phyloP scores from a whole-genome alignment of 257 asterid genomes.

The Echites panduratus region DNA sequence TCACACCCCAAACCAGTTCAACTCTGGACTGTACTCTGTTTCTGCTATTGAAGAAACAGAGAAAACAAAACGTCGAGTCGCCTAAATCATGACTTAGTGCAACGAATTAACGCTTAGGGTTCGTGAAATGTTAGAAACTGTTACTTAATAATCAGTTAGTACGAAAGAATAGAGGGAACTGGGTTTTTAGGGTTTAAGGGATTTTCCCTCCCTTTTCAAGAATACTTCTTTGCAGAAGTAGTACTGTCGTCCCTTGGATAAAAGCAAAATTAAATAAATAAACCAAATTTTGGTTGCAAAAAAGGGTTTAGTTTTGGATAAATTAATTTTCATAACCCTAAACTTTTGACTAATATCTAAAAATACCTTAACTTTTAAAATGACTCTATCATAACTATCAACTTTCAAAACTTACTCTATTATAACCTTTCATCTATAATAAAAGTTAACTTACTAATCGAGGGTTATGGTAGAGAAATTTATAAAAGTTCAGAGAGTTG shows the following conservation, averaged over 20 bases:
- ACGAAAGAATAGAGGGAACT: background rate
- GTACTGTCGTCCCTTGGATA: background rate
- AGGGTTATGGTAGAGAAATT: no score
- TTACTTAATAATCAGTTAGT: background rate
- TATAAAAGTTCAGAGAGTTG: no score
- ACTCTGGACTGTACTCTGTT: background rate
- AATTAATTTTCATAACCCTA: no score
- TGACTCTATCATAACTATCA: no score
- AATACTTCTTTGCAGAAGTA: background rate
- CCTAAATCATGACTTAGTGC: conserved; percentile 3
- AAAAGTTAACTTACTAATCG: no score
- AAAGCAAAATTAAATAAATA: background rate
- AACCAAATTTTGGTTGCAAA: background rate
- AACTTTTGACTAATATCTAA: no score
- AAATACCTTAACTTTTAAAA: no score
- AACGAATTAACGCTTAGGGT: background rate
- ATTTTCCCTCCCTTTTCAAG: conserved; percentile 33
- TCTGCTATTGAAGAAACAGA: conserved; percentile 9
- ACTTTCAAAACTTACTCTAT: no score
- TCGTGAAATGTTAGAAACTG: background rate
- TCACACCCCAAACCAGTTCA: background rate
- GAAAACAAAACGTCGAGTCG: background rate
- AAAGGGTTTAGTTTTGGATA: no score
- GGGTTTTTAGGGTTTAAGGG: conserved; percentile 41
- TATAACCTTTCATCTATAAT: no score